A percentile compares a stretch with the other conserved stretches of the same genome.
phyloP scores from a whole-genome alignment of 2,329 filamentous ascomycete genomes.

The Scedosporium aurantiacum region DNA sequence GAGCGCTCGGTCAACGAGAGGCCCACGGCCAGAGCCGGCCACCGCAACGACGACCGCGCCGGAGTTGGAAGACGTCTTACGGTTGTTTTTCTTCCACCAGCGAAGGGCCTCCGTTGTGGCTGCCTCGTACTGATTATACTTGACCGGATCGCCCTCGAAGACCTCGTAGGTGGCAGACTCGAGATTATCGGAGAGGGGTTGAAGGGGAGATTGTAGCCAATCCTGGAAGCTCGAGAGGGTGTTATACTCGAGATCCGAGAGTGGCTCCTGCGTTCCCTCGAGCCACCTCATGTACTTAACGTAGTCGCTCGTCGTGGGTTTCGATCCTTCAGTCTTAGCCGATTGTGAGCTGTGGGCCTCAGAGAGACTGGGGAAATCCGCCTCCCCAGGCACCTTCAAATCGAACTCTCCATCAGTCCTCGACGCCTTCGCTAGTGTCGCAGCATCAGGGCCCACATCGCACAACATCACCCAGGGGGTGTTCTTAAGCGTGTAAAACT shows the following conservation, averaged over 20 bases:
- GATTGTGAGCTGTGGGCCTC: slow-evolving; percentile 41
- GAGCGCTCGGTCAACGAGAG: slow-evolving; percentile 78
- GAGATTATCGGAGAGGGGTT: slow-evolving; percentile 89
- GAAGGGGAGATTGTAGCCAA: slow-evolving; percentile 88
- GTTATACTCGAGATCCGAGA: slow-evolving; percentile 37
- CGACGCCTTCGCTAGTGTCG: slow-evolving; percentile 14
- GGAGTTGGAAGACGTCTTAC: slow-evolving; percentile 60
- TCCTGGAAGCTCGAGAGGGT: slow-evolving; percentile 63
- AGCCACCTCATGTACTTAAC: slow-evolving; percentile 76
- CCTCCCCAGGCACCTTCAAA: slow-evolving; percentile 22
- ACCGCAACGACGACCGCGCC: slow-evolving; percentile 78
- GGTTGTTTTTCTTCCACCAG: slow-evolving; percentile 64
- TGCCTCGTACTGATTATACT: slow-evolving; percentile 89
- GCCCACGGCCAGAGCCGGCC: slow-evolving; percentile 84
- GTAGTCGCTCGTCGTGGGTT: slow-evolving; percentile 30
- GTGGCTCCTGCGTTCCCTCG: slow-evolving; percentile 66
- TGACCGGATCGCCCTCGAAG: slow-evolving; percentile 95
- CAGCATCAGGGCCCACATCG: slow-evolving; percentile 42
- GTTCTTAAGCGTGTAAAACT: slow-evolving; percentile 54
- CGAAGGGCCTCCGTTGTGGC: slow-evolving; percentile 70
- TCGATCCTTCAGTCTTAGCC: slow-evolving; percentile 16
- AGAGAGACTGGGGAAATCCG: slow-evolving; percentile 57
- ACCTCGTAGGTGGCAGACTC: slow-evolving; percentile 98
- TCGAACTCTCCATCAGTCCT: background rate
- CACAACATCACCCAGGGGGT: slow-evolving; percentile 53